Conservation (phyloP, 345 rosid species). For the Melastoma malabathricum region DNA sequence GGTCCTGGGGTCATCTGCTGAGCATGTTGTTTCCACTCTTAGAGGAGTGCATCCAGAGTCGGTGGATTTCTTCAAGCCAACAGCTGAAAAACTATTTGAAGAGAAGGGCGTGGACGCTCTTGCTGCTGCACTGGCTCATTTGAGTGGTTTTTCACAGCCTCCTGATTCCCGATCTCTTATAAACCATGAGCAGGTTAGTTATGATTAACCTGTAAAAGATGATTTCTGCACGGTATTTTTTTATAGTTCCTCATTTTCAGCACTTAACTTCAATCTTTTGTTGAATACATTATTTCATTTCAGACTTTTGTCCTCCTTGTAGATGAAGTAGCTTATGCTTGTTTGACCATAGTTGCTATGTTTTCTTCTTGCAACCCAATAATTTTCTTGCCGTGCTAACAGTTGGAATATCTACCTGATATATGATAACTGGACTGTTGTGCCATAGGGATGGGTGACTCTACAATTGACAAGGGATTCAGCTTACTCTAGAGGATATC, state of each 20-base stretch:
- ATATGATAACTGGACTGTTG: conserved; percentile 5
- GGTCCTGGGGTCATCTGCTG: conserved; percentile 74
- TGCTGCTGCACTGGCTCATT: conserved; percentile 89
- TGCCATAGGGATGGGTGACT: conserved; percentile 74
- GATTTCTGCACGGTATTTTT: too few relatives aligned
- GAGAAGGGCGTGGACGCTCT: conserved; percentile 80
- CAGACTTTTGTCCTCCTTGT: too few relatives aligned
- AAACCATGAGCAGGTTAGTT: conserved; percentile 70
- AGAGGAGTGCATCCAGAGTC: conserved; percentile 86
- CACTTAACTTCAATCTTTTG: neutral
- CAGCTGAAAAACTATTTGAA: conserved; percentile 60
- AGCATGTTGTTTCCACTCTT: conserved; percentile 74
- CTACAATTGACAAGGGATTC: conserved; percentile 79
- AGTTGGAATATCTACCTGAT: too few relatives aligned
- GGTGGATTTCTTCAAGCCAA: conserved; percentile 55
- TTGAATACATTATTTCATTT: too few relatives aligned
- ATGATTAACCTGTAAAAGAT: neutral
- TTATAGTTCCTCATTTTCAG: neutral
- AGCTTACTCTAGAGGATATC: conserved; percentile 42
- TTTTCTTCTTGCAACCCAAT: too few relatives aligned
- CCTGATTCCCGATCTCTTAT: conserved; percentile 91
- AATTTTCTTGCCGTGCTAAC: too few relatives aligned
- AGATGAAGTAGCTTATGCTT: too few relatives aligned
- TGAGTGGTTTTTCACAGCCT: conserved; percentile 85
- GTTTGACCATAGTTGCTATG: too few relatives aligned